Percentiles rank a stretch among this genome's conserved stretches.
These are phyloP conservation scores for Uromyces viciae-fabae DNA, from an alignment of 1,284 basidiomycete species.

Conservation along the genomic window DNA sequence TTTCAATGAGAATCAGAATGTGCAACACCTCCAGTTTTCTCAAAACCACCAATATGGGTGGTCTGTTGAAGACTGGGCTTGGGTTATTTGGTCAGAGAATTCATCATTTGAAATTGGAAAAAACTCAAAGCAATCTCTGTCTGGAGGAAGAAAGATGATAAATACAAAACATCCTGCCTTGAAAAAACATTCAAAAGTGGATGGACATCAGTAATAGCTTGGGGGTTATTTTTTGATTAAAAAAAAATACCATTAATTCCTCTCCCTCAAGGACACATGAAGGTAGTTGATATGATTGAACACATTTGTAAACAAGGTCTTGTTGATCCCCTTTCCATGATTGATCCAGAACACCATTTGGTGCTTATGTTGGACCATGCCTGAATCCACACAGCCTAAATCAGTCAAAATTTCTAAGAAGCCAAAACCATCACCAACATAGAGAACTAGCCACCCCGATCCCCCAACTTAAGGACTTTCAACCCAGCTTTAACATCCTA, in stretches of 20 bases:
- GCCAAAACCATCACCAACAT: not conserved
- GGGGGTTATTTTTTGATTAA: not conserved
- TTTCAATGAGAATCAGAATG: not conserved
- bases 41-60: not conserved
- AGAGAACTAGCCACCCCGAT: conserved; percentile 53
- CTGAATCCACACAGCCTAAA: not conserved
- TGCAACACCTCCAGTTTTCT: conserved; percentile 1
- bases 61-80: conserved; percentile 1
- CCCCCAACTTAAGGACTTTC: conserved; percentile 56
- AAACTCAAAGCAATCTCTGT: not conserved
- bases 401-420: not conserved
- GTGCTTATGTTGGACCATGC: conserved; percentile 14
- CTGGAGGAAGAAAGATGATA: not conserved
- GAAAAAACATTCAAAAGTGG: not conserved
- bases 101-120: conserved; percentile 10
- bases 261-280: not conserved
- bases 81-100: not conserved
- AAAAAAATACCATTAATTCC: not conserved
- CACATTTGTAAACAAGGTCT: not conserved
- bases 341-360: not conserved
- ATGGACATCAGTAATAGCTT: not conserved
- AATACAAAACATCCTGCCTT: not conserved
- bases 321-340: not conserved
- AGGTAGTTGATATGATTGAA: not conserved
- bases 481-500: too few relatives aligned